Percentiles rank a stretch among this genome's conserved stretches.
These are phyloP conservation scores for Endotrypanum monterogeii DNA, from an alignment of 208 protist species.

Conservation along the genomic window DNA sequence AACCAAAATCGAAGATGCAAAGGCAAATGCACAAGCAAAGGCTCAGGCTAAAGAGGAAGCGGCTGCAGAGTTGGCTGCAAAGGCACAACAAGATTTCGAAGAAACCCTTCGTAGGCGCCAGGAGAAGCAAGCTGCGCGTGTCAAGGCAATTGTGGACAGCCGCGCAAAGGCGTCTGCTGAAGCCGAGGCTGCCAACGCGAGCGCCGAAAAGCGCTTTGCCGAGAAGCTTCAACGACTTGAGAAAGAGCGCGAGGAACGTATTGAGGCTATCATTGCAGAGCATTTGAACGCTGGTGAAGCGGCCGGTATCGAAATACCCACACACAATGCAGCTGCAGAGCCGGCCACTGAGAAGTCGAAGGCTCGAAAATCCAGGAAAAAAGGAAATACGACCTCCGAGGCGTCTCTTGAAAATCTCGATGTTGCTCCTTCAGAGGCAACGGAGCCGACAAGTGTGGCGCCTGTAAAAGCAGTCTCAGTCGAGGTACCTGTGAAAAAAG, in stretches of 20 bases:
- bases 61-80: background rate
- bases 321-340: background rate
- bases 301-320: background rate
- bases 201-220: background rate
- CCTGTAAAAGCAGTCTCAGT: background rate
- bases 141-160: slow-evolving; percentile 5
- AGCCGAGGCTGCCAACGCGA: background rate
- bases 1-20: background rate
- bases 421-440: background rate
- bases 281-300: background rate
- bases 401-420: background rate
- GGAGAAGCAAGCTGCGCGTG: slow-evolving; percentile 11
- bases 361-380: background rate
- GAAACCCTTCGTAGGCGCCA: background rate
- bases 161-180: background rate
- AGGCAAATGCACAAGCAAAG: background rate
- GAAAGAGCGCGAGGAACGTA: background rate
- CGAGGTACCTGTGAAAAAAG: background rate
- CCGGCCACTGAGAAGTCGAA: background rate
- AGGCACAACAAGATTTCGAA: background rate
- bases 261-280: slow-evolving; percentile 4
- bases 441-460: background rate
- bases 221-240: background rate
- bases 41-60: background rate
- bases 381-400: background rate